Percentiles rank a stretch among this genome's conserved stretches.
These are phyloP conservation scores for Solanum chiquidenum DNA, from an alignment of 257 asterid species.

Conservation along the genomic window DNA sequence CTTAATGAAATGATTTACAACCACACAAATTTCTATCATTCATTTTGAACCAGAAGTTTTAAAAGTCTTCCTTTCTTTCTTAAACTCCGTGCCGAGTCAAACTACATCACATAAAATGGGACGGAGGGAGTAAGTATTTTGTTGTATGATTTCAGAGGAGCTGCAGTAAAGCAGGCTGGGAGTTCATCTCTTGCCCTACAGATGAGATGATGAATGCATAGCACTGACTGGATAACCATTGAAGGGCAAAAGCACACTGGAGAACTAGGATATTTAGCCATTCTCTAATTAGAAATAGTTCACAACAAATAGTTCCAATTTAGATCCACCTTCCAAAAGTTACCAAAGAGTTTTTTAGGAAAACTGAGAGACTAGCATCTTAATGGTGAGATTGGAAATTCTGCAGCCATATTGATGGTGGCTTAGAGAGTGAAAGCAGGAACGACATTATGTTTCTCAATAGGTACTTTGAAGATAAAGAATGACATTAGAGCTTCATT, in stretches of 20 bases:
- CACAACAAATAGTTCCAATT: not conserved
- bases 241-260: not conserved
- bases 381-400: not conserved
- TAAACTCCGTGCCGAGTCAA: too few relatives aligned
- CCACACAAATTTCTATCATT: too few relatives aligned
- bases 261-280: not conserved
- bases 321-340: not conserved
- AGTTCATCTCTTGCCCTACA: not conserved
- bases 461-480: not conserved
- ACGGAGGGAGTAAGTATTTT: not conserved
- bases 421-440: not conserved
- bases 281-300: not conserved
- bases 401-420: not conserved
- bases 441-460: not conserved
- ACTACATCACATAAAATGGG: too few relatives aligned
- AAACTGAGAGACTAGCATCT: not conserved
- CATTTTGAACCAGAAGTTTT: too few relatives aligned
- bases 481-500: not conserved
- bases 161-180: not conserved
- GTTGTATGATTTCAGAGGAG: not conserved
- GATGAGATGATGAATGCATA: not conserved
- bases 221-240: not conserved
- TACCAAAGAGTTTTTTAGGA: not conserved
- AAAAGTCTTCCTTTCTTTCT: too few relatives aligned
- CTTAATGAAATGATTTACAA: too few relatives aligned